These are phyloP conservation scores for Mycocentrospora acerina DNA, from an alignment of 2,329 filamentous ascomycete species.

Conservation along the genomic window DNA sequence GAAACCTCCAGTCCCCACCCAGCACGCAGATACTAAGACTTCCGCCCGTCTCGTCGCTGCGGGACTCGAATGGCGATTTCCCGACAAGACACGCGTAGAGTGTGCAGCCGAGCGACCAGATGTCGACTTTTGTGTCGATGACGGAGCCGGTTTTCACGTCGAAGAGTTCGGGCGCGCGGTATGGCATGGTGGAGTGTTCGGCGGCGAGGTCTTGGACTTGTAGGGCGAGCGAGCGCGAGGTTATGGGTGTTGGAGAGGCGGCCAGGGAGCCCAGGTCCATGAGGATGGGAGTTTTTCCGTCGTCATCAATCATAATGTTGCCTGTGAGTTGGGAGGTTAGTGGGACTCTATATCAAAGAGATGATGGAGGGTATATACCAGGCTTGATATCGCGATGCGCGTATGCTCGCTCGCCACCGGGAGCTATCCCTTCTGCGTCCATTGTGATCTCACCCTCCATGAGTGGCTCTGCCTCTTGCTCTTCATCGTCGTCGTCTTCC, in stretches of 20 bases:
- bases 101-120: conserved; percentile 98
- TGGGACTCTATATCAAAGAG: background rate
- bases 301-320: conserved; percentile 98
- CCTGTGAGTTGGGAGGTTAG: conserved; percentile 56
- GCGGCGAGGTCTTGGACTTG: conserved; percentile 92
- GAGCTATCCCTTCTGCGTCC: conserved; percentile 66
- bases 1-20: conserved; percentile 94
- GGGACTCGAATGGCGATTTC: conserved; percentile 94
- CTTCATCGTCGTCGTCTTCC: conserved; percentile 63
- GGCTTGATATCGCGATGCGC: conserved; percentile 97
- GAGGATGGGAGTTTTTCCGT: conserved; percentile 82
- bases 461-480: conserved; percentile 76
- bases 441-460: conserved; percentile 72
- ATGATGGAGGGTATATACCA: conserved; percentile 65
- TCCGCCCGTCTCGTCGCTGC: conserved; percentile 93
- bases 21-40: conserved; percentile 89
- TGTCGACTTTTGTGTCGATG: conserved; percentile 95
- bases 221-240: conserved; percentile 84
- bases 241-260: conserved; percentile 83
- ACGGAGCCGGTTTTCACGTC: conserved; percentile 92
- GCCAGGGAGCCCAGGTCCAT: conserved; percentile 97
- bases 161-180: conserved; percentile 95
- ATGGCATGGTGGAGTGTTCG: conserved; percentile 98
- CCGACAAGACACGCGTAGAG: conserved; percentile 94
- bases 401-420: conserved; percentile 74